Conservation (phyloP, 192 early-diverging fungal genomes). For the Mortierella antarctica region DNA sequence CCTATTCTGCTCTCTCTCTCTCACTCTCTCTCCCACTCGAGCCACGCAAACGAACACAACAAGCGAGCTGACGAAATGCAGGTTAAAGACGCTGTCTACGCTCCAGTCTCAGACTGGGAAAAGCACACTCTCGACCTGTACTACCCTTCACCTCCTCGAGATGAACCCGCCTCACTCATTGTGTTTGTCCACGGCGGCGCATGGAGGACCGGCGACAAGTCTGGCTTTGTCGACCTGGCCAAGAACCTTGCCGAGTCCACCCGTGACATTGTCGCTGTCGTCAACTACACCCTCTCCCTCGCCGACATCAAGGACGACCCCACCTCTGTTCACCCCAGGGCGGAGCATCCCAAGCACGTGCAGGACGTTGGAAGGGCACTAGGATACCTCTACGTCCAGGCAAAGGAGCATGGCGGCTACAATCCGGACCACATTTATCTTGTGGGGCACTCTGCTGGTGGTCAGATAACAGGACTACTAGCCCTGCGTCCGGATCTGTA, state of each 20-base stretch:
- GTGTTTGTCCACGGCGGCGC: conserved; percentile 90
- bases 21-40: too few relatives aligned
- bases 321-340: conserved; percentile 30
- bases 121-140: conserved; percentile 74
- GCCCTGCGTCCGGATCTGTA: conserved; percentile 60
- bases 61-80: neutral
- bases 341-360: conserved; percentile 77
- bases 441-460: conserved; percentile 85
- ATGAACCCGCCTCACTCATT: conserved; percentile 57
- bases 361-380: conserved; percentile 71
- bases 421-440: conserved; percentile 60
- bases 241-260: conserved; percentile 57
- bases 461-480: conserved; percentile 73
- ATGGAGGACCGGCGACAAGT: conserved; percentile 85
- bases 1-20: neutral
- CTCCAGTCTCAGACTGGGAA: conserved; percentile 49
- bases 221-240: conserved; percentile 63
- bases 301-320: conserved; percentile 32
- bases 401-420: conserved; percentile 30
- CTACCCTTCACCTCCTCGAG: conserved; percentile 38
- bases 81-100: conserved; percentile 30
- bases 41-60: neutral
- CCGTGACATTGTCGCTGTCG: conserved; percentile 68
- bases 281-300: conserved; percentile 79
- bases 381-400: conserved; percentile 53